Conservation (phyloP, 345 rosid species). For the Moricandia arvensis region DNA sequence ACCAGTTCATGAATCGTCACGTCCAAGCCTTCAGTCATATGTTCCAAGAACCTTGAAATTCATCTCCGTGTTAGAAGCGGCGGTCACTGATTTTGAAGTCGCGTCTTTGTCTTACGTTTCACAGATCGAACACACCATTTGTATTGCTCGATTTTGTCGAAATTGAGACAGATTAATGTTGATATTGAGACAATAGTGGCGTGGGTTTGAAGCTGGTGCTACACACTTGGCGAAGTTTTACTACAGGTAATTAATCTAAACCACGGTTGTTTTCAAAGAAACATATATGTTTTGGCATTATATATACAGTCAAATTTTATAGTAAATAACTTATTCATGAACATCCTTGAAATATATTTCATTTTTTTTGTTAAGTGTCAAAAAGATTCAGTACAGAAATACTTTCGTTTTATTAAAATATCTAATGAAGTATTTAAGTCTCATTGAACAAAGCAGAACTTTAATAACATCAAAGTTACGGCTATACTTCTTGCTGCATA, state of each 20-base stretch:
- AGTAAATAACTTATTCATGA: no score
- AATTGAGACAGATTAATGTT: slow-evolving; percentile 45
- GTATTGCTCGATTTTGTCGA: slow-evolving; percentile 47
- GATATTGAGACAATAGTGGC: slow-evolving; percentile 47
- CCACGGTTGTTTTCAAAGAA: neutral
- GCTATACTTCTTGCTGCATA: neutral
- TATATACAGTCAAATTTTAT: neutral
- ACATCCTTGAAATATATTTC: neutral
- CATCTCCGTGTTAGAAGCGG: slow-evolving; percentile 60
- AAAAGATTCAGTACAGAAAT: neutral
- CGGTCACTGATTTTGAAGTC: slow-evolving; percentile 66
- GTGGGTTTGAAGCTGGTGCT: slow-evolving; percentile 68
- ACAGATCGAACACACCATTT: slow-evolving; percentile 47
- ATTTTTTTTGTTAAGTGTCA: neutral
- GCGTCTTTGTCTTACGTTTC: slow-evolving; percentile 59
- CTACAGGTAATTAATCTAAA: slow-evolving; percentile 16
- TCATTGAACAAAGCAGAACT: neutral
- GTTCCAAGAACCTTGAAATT: slow-evolving; percentile 44
- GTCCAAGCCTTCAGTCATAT: slow-evolving; percentile 61
- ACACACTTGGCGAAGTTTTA: slow-evolving; percentile 63
- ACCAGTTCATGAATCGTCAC: slow-evolving; percentile 48
- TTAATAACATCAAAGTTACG: neutral
- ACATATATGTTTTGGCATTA: neutral
- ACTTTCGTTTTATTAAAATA: neutral
- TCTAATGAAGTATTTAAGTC: neutral